Conservation (phyloP, 306 rosid genomes). For the Ceratonia siliqua region DNA sequence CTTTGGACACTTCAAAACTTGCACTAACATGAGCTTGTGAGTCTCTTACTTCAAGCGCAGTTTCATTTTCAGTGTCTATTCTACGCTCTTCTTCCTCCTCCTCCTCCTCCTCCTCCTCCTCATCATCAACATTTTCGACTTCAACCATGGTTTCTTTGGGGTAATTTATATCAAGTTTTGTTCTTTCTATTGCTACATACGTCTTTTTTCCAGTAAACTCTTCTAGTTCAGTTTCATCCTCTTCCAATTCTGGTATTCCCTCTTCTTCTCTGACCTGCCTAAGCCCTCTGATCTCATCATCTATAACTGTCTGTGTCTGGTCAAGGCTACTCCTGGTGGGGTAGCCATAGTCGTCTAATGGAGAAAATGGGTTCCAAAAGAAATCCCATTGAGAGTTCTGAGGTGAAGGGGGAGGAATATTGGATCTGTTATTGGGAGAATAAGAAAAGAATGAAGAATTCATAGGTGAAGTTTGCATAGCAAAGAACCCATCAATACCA, state of each 20-base stretch:
- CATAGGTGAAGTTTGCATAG: constrained; percentile 66
- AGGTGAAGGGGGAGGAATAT: constrained; percentile 76
- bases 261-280: constrained; percentile 82
- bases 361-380: constrained; percentile 91
- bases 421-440: constrained; percentile 62
- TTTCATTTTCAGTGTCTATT: constrained; percentile 40
- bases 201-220: constrained; percentile 42
- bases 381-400: constrained; percentile 86
- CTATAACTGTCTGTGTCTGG: constrained; percentile 43
- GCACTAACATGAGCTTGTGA: constrained; percentile 37
- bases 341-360: constrained; percentile 77
- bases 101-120: constrained; percentile 50
- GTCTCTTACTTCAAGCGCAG: constrained; percentile 32
- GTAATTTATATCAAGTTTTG: constrained; percentile 39
- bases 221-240: constrained; percentile 64
- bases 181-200: constrained; percentile 51
- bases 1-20: constrained; percentile 50
- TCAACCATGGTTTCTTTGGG: constrained; percentile 61
- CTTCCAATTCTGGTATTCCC: constrained; percentile 91
- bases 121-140: constrained; percentile 72
- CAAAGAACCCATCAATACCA: constrained; percentile 63
- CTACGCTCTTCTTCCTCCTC: too few relatives aligned
- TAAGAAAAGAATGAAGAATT: constrained; percentile 59
- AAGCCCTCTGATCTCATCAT: constrained; percentile 71
- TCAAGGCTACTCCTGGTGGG: constrained; percentile 56